These are phyloP conservation scores for Exobasidium cylindrosporum DNA, from an alignment of 1,284 basidiomycete genomes.

Conservation along the genomic window DNA sequence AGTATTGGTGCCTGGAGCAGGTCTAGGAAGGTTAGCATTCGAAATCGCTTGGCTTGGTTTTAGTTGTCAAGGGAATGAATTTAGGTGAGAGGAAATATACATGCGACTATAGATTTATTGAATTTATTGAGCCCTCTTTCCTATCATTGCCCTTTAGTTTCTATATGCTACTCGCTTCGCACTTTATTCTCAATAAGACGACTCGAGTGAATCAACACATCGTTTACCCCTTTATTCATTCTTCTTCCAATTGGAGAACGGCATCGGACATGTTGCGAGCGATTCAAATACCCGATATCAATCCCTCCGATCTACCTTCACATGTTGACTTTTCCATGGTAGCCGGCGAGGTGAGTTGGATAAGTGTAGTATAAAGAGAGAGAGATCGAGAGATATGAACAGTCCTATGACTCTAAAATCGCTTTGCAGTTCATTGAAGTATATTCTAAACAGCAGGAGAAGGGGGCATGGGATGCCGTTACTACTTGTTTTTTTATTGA, in stretches of 20 bases:
- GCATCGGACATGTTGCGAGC: constrained; percentile 42
- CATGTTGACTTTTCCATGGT: constrained; percentile 52
- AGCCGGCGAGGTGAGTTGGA: constrained; percentile 36
- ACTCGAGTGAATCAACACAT: constrained; percentile 26
- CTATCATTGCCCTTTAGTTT: constrained; percentile 1
- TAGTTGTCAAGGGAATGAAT: constrained; percentile 52
- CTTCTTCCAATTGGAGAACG: constrained; percentile 44
- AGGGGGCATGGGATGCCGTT: constrained; percentile 79
- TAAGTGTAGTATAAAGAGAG: too few relatives aligned
- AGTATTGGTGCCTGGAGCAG: constrained; percentile 50
- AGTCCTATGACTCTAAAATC: too few relatives aligned
- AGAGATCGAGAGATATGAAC: too few relatives aligned
- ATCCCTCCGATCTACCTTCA: constrained; percentile 31
- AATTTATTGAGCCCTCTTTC: not conserved
- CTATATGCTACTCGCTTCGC: constrained; percentile 12
- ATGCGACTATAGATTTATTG: not conserved
- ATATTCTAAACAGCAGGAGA: constrained; percentile 61
- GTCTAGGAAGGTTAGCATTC: constrained; percentile 47
- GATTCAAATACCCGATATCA: constrained; percentile 46
- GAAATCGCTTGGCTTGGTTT: constrained; percentile 46
- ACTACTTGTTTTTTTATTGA: constrained; percentile 98
- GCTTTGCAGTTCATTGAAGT: constrained; percentile 41
- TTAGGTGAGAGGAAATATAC: constrained; percentile 20
- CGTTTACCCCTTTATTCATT: constrained; percentile 50
- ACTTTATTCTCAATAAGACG: constrained; percentile 50